Base-by-base conservation (phyloP, 108 stramenopile genomes). In the Conticribra weissflogii region DNA sequence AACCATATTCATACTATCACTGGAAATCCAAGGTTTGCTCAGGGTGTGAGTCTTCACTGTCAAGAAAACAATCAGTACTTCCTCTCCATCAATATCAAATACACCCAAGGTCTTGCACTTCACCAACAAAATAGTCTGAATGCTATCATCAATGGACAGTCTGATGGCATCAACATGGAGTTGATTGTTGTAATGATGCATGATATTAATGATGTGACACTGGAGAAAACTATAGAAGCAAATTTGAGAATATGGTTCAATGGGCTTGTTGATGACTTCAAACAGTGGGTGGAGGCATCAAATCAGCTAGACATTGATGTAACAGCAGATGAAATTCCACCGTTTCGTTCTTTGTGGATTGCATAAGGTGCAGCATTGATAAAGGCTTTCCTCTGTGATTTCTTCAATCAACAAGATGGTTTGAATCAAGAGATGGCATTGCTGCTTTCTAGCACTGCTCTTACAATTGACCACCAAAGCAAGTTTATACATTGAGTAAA, bases 301-400 rank as follows among this genome's bases (percentile, higher is more conserved):
- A n/a, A n/a, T n/a, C n/a, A n/a, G n/a, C n/a, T n/a, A n/a, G n/a
- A n/a, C n/a, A n/a, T n/a, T n/a, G n/a, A n/a, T n/a, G n/a, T n/a
- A n/a, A n/a, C n/a, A n/a, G n/a, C n/a, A n/a, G n/a, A n/a, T n/a
- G n/a, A n/a, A n/a, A n/a, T n/a, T n/a, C n/a, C n/a, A n/a, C 17
- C 12, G 16, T 3, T 51, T 5, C 18, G 3, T 51, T 3, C 50
- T 18, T 3, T 21, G 5, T 57, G 19, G 56, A 28, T 48, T 2
- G 63, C 47, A 3, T 50, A 63, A 28, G 21, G 22, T 49, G 23
- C 1, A 25, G 29, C 25, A 19, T 2, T 49, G 18, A 57, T 68
- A 14, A 55, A 28, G 18, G 67, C 67, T 18, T 66, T 66, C 54
- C 21, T 68, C 8, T 21, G 67, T 3, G 67, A 68, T 48, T 68